Percentiles rank a stretch among this genome's conserved stretches.
Evolutionary conservation across 2,329 filamentous ascomycete species (phyloP).

Genomic region (Cladosporium sp.): DNA sequence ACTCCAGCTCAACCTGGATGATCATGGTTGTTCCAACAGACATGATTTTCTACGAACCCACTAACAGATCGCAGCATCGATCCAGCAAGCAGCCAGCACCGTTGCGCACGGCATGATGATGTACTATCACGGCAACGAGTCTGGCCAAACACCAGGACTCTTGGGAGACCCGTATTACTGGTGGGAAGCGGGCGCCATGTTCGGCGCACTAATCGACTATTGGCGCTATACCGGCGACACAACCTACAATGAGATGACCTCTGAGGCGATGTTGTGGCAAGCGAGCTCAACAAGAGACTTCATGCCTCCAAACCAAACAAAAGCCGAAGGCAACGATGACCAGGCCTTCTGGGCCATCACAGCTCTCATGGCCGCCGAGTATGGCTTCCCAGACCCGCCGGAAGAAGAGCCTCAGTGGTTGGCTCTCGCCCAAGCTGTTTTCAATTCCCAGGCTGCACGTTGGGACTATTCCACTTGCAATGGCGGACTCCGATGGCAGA

Average conservation of each 20-base stretch:
- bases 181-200: constrained; percentile 56
- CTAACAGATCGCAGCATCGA: constrained; percentile 31
- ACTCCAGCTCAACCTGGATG: constrained; percentile 5
- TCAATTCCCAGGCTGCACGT: constrained; percentile 35
- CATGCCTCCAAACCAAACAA: constrained; percentile 47
- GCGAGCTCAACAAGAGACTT: constrained; percentile 55
- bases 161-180: constrained; percentile 67
- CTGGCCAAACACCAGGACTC: constrained; percentile 49
- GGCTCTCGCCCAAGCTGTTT: constrained; percentile 40
- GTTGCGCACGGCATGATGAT: constrained; percentile 48
- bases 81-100: constrained; percentile 40
- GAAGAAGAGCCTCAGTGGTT: constrained; percentile 40
- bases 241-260: constrained; percentile 58
- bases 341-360: constrained; percentile 56
- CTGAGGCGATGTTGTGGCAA: constrained; percentile 55
- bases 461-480: constrained; percentile 35
- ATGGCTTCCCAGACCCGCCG: constrained; percentile 41
- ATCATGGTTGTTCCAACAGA: background rate
- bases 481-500: constrained; percentile 37
- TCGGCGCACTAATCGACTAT: constrained; percentile 66
- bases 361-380: constrained; percentile 53
- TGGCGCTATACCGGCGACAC: constrained; percentile 64
- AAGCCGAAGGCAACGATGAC: constrained; percentile 48
- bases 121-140: constrained; percentile 51
- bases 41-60: no score